These are phyloP conservation scores for Myriangium duriaei DNA, from an alignment of 2,329 filamentous ascomycete species.

Conservation along the genomic window DNA sequence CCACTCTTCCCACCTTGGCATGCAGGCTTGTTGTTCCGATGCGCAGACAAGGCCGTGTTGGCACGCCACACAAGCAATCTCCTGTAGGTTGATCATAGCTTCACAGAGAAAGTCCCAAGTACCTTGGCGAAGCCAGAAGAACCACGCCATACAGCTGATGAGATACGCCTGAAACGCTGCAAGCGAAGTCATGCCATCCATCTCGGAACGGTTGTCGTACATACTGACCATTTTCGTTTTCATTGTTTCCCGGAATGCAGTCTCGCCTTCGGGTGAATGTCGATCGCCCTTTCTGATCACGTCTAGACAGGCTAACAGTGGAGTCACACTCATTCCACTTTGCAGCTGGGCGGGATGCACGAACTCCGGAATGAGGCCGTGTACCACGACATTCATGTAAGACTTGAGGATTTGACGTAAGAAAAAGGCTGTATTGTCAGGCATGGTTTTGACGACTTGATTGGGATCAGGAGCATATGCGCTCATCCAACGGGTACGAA, in stretches of 20 bases:
- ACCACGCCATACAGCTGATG: neutral
- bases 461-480: neutral
- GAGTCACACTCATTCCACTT: neutral
- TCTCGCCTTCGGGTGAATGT: neutral
- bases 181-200: neutral
- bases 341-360: neutral
- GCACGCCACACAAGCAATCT: neutral
- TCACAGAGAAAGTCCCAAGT: neutral
- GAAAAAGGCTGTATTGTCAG: neutral
- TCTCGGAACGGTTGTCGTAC: neutral
- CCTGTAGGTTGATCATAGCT: neutral
- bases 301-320: neutral
- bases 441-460: neutral
- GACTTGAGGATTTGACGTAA: neutral
- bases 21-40: slow-evolving; percentile 27
- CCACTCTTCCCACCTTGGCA: slow-evolving; percentile 43
- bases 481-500: slow-evolving; percentile 1
- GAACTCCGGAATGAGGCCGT: neutral
- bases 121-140: neutral
- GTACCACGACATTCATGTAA: neutral
- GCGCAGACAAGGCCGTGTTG: slow-evolving; percentile 31
- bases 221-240: neutral
- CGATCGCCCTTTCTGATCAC: neutral
- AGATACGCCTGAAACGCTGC: neutral
- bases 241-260: neutral